phyloP scores from a whole-genome alignment of 2,329 filamentous ascomycete genomes.

The Aspergillus pseudoglaucus region DNA sequence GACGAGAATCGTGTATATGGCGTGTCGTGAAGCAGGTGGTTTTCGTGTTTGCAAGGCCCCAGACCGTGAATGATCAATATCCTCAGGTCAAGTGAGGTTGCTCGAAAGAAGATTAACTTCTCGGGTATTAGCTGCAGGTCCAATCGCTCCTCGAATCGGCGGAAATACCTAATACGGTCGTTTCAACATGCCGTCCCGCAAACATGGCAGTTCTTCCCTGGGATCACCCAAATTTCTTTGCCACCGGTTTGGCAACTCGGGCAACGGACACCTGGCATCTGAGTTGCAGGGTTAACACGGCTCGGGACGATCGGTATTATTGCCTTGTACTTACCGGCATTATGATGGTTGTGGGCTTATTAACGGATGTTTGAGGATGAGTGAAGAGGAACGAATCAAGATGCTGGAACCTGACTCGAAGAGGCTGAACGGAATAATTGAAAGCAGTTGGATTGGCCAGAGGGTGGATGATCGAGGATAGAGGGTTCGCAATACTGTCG shows the following conservation, averaged over 20 bases:
- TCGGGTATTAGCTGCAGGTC: not conserved
- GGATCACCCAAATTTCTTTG: conserved; percentile 40
- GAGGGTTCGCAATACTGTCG: not conserved
- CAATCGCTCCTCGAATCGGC: not conserved
- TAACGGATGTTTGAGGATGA: not conserved
- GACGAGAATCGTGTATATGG: not conserved
- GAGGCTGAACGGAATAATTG: not conserved
- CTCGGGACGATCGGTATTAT: not conserved
- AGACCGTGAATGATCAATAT: not conserved
- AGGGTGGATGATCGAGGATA: not conserved
- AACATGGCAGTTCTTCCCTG: conserved; percentile 40
- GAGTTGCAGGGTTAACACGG: not conserved
- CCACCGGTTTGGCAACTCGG: conserved; percentile 31
- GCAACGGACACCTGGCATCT: conserved; percentile 43
- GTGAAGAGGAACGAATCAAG: not conserved
- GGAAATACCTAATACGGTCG: conserved; percentile 4
- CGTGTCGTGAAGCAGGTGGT: not conserved
- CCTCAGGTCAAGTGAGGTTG: not conserved
- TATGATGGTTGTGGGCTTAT: conserved; percentile 1
- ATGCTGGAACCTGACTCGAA: not conserved
- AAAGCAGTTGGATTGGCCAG: conserved; percentile 1
- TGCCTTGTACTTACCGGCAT: conserved; percentile 5
- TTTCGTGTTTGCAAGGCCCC: not conserved
- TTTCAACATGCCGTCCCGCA: conserved; percentile 31
- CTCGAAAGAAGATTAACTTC: not conserved